Conservation (phyloP, 306 rosid species). For the Vigna trinervia region DNA sequence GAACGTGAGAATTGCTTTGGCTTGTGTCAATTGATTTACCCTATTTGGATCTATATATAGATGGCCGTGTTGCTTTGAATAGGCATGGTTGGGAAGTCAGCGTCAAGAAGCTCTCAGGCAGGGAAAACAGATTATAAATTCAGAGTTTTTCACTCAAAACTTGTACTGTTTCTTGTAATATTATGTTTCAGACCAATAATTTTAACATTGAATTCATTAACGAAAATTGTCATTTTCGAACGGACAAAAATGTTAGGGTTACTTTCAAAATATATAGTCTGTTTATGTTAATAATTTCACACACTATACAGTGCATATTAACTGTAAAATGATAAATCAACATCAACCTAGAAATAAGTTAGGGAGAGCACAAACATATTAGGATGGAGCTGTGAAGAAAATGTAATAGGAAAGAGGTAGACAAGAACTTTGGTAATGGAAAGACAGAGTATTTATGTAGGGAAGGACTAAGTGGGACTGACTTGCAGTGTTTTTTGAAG, state of each 20-base stretch:
- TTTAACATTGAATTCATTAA: not conserved
- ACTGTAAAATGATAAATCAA: too few species aligned
- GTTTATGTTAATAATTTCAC: too few species aligned
- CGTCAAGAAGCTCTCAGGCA: slow-evolving; percentile 27
- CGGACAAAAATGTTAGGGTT: not conserved
- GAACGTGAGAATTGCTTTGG: slow-evolving; percentile 30
- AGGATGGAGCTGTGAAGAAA: too few species aligned
- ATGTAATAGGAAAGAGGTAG: too few species aligned
- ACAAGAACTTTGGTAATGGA: too few species aligned
- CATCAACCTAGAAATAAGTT: too few species aligned
- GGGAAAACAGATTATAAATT: slow-evolving; percentile 32
- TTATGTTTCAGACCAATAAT: slow-evolving; percentile 6
- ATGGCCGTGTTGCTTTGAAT: slow-evolving; percentile 15
- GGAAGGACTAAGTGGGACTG: too few species aligned
- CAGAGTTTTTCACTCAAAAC: not conserved
- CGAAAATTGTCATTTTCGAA: not conserved
- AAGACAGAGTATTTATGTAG: too few species aligned
- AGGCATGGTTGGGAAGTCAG: slow-evolving; percentile 56
- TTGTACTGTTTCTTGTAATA: slow-evolving; percentile 2
- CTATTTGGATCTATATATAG: slow-evolving; percentile 24
- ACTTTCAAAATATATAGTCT: not conserved
- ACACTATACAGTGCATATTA: too few species aligned
- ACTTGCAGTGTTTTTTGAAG: too few species aligned
- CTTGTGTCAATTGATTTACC: slow-evolving; percentile 49
- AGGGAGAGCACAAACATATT: too few species aligned